These are phyloP conservation scores for Yamadazyma sp. DNA, from an alignment of 1,139 yeast species.

Conservation along the genomic window DNA sequence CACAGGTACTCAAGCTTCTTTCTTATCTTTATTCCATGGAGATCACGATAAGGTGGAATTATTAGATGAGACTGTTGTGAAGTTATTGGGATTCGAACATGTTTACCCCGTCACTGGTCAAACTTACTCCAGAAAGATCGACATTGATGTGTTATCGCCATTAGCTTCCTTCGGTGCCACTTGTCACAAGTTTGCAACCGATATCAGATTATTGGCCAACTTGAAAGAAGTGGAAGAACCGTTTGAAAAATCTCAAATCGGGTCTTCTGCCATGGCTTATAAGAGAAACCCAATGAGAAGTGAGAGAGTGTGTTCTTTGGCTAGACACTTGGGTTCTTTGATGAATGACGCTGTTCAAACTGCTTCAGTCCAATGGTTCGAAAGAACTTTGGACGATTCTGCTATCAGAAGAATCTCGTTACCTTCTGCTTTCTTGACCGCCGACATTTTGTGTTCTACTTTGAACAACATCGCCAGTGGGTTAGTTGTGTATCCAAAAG, in stretches of 20 bases:
- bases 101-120: conserved; percentile 99
- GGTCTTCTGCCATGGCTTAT: conserved; percentile 98
- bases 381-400: conserved; percentile 96
- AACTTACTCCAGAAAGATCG: conserved; percentile 97
- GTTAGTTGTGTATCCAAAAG: conserved; percentile 96
- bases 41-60: conserved; percentile 94
- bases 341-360: conserved; percentile 94
- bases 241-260: conserved; percentile 95
- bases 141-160: conserved; percentile 90
- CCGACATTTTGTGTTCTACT: conserved; percentile 89
- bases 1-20: conserved; percentile 98
- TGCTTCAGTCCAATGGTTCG: conserved; percentile 98
- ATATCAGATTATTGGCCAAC: conserved; percentile 91
- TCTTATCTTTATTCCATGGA: conserved; percentile 92
- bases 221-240: conserved; percentile 98
- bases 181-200: conserved; percentile 98
- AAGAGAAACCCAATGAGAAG: conserved; percentile 99
- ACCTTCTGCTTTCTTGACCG: conserved; percentile 95
- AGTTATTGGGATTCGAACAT: conserved; percentile 87
- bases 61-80: conserved; percentile 88
- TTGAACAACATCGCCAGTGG: conserved; percentile 91
- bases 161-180: conserved; percentile 94
- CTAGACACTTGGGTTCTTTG: conserved; percentile 91
- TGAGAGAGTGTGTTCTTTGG: conserved; percentile 95
- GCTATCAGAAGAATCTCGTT: conserved; percentile 97